These are phyloP conservation scores for Colletotrichum australisinense DNA, from an alignment of 2,329 filamentous ascomycete species.

Conservation along the genomic window DNA sequence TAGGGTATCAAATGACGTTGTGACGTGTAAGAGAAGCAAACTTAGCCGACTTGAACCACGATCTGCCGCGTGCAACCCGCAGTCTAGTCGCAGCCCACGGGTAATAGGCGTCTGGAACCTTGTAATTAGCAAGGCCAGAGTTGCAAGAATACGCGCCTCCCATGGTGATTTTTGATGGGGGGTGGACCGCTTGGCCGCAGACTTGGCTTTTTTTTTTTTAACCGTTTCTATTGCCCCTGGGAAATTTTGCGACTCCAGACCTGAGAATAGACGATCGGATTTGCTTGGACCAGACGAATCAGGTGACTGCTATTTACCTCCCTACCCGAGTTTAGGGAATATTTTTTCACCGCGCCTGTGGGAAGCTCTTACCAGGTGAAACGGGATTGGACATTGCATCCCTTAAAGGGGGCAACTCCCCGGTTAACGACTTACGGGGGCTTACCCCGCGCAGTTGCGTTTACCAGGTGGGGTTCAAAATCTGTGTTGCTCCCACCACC, in stretches of 20 bases:
- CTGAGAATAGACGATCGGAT: not conserved
- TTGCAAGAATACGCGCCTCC: constrained; percentile 10
- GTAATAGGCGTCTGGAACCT: constrained; percentile 24
- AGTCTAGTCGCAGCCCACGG: constrained; percentile 16
- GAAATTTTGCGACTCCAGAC: not conserved
- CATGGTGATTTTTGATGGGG: not conserved
- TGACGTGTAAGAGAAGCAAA: constrained; percentile 33
- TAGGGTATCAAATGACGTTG: constrained; percentile 27
- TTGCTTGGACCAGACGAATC: not conserved
- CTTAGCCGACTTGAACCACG: constrained; percentile 29
- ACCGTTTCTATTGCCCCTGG: not conserved
- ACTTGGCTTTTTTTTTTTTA: constrained; percentile 7
- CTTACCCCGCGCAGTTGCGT: constrained; percentile 35
- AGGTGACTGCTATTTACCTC: not conserved
- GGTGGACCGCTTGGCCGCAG: not conserved
- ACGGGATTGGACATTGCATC: constrained; percentile 28
- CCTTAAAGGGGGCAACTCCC: constrained; percentile 8
- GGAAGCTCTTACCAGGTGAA: constrained; percentile 6
- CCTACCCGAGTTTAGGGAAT: not conserved
- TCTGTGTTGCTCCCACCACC: constrained; percentile 33
- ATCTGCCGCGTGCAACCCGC: constrained; percentile 20
- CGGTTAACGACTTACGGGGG: constrained; percentile 31
- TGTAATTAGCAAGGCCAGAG: constrained; percentile 19
- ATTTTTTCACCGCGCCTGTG: not conserved
- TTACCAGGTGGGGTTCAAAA: constrained; percentile 35